phyloP scores from a whole-genome alignment of 305 asterid genomes.

The Plantago rigida region DNA sequence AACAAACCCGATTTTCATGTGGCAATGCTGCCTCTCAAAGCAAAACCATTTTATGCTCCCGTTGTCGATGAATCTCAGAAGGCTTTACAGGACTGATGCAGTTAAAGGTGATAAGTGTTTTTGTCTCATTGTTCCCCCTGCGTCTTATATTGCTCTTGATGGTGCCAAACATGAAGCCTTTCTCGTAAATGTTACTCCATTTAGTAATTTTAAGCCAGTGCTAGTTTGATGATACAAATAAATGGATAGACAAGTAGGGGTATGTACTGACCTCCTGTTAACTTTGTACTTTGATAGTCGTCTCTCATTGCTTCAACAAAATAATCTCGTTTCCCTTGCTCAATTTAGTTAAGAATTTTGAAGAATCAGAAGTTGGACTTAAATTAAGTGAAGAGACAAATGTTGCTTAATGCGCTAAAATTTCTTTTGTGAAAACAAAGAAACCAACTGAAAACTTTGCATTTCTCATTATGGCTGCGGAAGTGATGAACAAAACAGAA shows the following conservation, averaged over 20 bases:
- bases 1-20: slow-evolving; percentile 94
- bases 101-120: slow-evolving; percentile 50
- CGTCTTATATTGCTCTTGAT: neutral
- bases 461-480: too few species aligned
- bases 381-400: too few species aligned
- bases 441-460: too few species aligned
- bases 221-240: neutral
- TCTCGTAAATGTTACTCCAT: too few species aligned
- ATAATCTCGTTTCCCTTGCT: too few species aligned
- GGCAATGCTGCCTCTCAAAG: slow-evolving; percentile 85
- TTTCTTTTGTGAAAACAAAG: too few species aligned
- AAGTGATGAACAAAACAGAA: too few species aligned
- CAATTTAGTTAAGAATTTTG: too few species aligned
- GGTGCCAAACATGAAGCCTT: neutral
- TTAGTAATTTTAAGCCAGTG: neutral
- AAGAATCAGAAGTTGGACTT: too few species aligned
- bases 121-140: slow-evolving; percentile 3
- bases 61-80: slow-evolving; percentile 65
- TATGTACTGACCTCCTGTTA: neutral
- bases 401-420: too few species aligned
- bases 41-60: slow-evolving; percentile 62
- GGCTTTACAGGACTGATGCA: slow-evolving; percentile 53
- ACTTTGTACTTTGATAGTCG: neutral
- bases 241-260: slow-evolving; percentile 1
- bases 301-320: too few species aligned